These are phyloP conservation scores for Hibiscus tridactylites DNA, from an alignment of 345 rosid genomes.

Conservation along the genomic window DNA sequence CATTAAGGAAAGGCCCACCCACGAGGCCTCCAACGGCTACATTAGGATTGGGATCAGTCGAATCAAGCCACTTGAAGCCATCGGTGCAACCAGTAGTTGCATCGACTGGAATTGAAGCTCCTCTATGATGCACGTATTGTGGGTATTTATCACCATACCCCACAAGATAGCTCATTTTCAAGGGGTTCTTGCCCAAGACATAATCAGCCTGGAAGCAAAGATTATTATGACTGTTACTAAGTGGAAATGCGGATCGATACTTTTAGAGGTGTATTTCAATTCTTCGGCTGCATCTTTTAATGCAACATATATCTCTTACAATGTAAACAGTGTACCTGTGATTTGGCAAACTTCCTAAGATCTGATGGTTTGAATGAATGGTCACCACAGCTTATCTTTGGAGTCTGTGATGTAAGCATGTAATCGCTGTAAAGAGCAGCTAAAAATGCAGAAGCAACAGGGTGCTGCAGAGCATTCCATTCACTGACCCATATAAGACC, in stretches of 20 bases:
- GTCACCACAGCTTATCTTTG: conserved; percentile 57
- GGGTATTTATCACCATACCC: conserved; percentile 92
- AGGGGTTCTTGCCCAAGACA: conserved; percentile 73
- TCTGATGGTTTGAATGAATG: conserved; percentile 64
- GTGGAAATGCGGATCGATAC: neutral
- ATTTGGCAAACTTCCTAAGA: conserved; percentile 76
- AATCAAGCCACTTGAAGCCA: conserved; percentile 69
- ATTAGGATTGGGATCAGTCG: conserved; percentile 71
- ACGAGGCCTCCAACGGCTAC: conserved; percentile 82
- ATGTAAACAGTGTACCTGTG: conserved; percentile 52
- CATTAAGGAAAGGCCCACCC: conserved; percentile 89
- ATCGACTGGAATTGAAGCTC: conserved; percentile 83
- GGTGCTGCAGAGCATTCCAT: conserved; percentile 88
- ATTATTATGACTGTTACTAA: neutral
- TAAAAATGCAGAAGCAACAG: conserved; percentile 87
- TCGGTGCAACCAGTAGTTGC: conserved; percentile 63
- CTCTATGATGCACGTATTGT: conserved; percentile 80
- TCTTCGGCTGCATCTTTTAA: neutral
- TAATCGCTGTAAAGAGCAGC: conserved; percentile 84
- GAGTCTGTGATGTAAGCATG: conserved; percentile 76
- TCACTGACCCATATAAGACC: conserved; percentile 90
- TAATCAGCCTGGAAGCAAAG: conserved; percentile 72
- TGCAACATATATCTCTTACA: neutral
- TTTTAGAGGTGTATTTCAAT: neutral
- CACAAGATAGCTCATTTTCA: conserved; percentile 76